phyloP scores from a whole-genome alignment of 345 rosid species.

The Firmiana major region DNA sequence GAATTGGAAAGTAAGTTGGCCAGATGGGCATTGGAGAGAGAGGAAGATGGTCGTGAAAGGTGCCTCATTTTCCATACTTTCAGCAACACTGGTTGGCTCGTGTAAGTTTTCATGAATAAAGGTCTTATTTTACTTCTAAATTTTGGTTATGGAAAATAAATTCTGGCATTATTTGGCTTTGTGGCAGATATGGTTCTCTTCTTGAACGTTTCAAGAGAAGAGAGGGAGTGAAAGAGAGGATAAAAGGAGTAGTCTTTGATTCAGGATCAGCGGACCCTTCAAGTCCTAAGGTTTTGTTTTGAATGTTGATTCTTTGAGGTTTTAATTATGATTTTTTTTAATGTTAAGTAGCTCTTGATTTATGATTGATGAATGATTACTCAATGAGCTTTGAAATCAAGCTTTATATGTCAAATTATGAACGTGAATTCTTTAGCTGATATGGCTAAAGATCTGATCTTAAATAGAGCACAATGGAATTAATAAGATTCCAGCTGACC shows the following conservation, averaged over 20 bases:
- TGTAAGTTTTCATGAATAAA: constrained; percentile 49
- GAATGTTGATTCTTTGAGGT: not conserved
- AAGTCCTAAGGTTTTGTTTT: constrained; percentile 57
- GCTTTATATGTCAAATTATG: not conserved
- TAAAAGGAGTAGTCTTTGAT: constrained; percentile 67
- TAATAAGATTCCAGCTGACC: not conserved
- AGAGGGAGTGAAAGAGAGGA: constrained; percentile 48
- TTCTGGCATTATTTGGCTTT: not conserved
- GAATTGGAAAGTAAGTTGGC: constrained; percentile 43
- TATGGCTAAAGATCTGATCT: not conserved
- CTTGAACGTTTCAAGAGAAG: constrained; percentile 47
- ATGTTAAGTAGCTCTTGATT: not conserved
- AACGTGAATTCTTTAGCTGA: not conserved
- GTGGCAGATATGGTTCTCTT: constrained; percentile 67
- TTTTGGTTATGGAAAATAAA: not conserved
- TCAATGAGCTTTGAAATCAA: not conserved
- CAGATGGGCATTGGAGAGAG: constrained; percentile 54
- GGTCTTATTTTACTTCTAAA: not conserved
- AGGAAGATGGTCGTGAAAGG: constrained; percentile 60
- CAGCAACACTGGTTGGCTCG: constrained; percentile 94
- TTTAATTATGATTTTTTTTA: not conserved
- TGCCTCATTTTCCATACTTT: constrained; percentile 75
- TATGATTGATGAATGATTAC: not conserved
- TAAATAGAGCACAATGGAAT: not conserved
- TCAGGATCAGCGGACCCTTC: constrained; percentile 81